Percentiles rank a stretch among this genome's conserved stretches.
phyloP scores from a whole-genome alignment of 176 grass and related monocot genomes.

The Lolium multiflorum region DNA sequence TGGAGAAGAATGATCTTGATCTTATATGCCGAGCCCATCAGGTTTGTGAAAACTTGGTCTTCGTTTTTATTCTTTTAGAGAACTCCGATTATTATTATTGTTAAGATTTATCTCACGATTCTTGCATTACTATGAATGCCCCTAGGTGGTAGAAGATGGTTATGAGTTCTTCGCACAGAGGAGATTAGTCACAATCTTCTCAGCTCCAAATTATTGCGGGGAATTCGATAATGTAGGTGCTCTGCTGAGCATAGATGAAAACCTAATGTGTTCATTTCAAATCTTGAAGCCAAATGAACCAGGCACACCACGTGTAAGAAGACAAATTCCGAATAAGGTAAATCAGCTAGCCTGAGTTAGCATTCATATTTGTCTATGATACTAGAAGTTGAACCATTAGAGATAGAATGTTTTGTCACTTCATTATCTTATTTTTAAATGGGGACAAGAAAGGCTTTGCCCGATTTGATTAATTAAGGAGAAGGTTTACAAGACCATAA shows the following conservation, averaged over 20 bases:
- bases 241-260: constrained; percentile 59
- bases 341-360: constrained; percentile 4
- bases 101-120: constrained; percentile 34
- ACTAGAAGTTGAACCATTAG: background rate
- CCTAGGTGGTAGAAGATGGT: constrained; percentile 57
- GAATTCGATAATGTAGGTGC: constrained; percentile 54
- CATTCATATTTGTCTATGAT: background rate
- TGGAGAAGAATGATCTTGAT: constrained; percentile 77
- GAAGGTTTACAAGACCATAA: too few relatives aligned
- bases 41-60: constrained; percentile 42
- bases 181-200: constrained; percentile 59
- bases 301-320: constrained; percentile 35
- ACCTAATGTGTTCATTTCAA: constrained; percentile 55
- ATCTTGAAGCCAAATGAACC: constrained; percentile 56
- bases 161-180: constrained; percentile 59
- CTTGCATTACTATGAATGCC: constrained; percentile 1
- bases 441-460: too few relatives aligned
- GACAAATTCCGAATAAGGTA: constrained; percentile 71
- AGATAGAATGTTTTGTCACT: constrained; percentile 12
- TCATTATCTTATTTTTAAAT: background rate
- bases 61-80: background rate
- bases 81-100: background rate
- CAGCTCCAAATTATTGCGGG: constrained; percentile 61
- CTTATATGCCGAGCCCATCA: constrained; percentile 78
- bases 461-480: too few relatives aligned